Evolutionary conservation across 23 red algal genomes (phyloP).

Genomic region (Cyanidioschyzon merolae): DNA sequence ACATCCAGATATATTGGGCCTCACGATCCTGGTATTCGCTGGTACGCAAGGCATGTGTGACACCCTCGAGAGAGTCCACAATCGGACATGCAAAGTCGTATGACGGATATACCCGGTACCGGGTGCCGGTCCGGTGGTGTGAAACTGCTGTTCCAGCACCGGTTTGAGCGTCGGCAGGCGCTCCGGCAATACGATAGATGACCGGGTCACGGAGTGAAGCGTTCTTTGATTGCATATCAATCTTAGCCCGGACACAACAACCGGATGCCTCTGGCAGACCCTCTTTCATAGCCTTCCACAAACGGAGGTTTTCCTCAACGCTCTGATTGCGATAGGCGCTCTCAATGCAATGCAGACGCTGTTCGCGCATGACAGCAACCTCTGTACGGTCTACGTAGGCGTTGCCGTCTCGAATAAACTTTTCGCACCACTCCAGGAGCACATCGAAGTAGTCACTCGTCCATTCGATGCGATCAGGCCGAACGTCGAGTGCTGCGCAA

Average conservation of each 20-base stretch:
- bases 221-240: slow-evolving; percentile 95
- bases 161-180: background rate
- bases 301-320: slow-evolving; percentile 53
- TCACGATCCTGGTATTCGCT: slow-evolving; percentile 92
- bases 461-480: slow-evolving; percentile 76
- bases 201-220: slow-evolving; percentile 86
- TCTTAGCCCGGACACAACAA: slow-evolving; percentile 79
- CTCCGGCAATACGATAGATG: slow-evolving; percentile 55
- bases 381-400: slow-evolving; percentile 86
- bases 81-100: slow-evolving; percentile 99
- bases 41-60: slow-evolving; percentile 90
- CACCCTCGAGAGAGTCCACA: slow-evolving; percentile 88
- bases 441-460: slow-evolving; percentile 82
- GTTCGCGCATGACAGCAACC: slow-evolving; percentile 60
- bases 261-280: slow-evolving; percentile 39
- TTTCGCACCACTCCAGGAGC: slow-evolving; percentile 51
- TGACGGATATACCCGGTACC: slow-evolving; percentile 86
- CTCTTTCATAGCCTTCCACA: slow-evolving; percentile 80
- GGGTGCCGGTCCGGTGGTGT: slow-evolving; percentile 53
- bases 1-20: slow-evolving; percentile 80
- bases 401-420: slow-evolving; percentile 64
- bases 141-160: background rate
- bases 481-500: slow-evolving; percentile 48
- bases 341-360: slow-evolving; percentile 62
- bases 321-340: slow-evolving; percentile 59